A percentile compares a stretch with the other conserved stretches of the same genome.
These are phyloP conservation scores for Boechera divaricarpa DNA, from an alignment of 345 rosid genomes.

Conservation along the genomic window DNA sequence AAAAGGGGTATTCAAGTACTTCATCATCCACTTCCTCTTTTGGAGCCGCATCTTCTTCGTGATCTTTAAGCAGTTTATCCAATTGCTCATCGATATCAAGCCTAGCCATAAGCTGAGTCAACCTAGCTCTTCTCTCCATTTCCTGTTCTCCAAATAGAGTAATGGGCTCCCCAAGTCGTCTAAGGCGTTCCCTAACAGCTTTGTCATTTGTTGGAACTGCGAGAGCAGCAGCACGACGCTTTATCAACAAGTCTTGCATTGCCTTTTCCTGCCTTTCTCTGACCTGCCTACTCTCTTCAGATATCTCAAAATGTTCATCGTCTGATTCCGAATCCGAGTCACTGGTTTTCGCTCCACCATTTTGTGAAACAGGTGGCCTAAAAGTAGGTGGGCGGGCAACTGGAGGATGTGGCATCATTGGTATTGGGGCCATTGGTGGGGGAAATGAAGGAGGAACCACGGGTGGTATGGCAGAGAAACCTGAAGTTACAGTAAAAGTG, in stretches of 20 bases:
- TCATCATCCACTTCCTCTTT: slow-evolving; percentile 70
- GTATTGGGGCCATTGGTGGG: slow-evolving; percentile 65
- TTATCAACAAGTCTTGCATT: slow-evolving; percentile 76
- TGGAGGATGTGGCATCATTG: slow-evolving; percentile 54
- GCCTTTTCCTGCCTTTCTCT: slow-evolving; percentile 94
- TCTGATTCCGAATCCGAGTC: slow-evolving; percentile 72
- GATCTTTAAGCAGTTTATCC: slow-evolving; percentile 84
- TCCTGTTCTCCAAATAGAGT: slow-evolving; percentile 95
- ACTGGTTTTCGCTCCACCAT: slow-evolving; percentile 57
- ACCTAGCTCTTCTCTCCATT: slow-evolving; percentile 95
- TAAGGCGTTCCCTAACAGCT: slow-evolving; percentile 88
- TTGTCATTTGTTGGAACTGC: slow-evolving; percentile 98
- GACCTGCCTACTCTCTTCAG: slow-evolving; percentile 71
- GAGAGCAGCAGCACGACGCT: slow-evolving; percentile 87
- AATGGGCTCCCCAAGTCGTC: slow-evolving; percentile 88
- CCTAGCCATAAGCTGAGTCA: slow-evolving; percentile 86
- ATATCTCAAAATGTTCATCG: slow-evolving; percentile 66
- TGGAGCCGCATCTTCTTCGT: slow-evolving; percentile 77
- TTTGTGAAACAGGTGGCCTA: slow-evolving; percentile 62
- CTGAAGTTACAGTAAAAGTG: slow-evolving; percentile 33
- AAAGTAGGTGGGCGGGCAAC: slow-evolving; percentile 61
- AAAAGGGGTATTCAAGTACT: slow-evolving; percentile 74
- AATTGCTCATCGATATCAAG: slow-evolving; percentile 82
- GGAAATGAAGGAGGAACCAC: slow-evolving; percentile 50
- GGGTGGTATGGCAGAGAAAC: slow-evolving; percentile 47